phyloP scores from a whole-genome alignment of 331 rosid species.

The Acacia pycnantha region DNA sequence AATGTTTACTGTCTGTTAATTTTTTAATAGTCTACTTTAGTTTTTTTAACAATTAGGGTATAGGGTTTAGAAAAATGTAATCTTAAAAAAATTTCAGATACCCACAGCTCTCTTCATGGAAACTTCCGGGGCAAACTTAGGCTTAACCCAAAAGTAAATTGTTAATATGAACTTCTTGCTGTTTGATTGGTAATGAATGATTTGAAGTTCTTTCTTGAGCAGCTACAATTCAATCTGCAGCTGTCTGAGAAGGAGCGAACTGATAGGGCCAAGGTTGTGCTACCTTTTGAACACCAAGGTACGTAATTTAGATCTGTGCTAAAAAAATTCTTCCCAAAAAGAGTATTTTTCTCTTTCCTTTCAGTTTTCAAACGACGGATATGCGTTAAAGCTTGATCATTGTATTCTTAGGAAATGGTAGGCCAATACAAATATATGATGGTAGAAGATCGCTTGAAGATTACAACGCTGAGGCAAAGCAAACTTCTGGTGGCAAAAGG shows the following conservation, averaged over 20 bases:
- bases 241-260: conserved; percentile 84
- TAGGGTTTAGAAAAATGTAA: too few relatives aligned
- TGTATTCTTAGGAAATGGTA: conserved; percentile 64
- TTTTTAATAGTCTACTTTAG: too few relatives aligned
- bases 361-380: neutral
- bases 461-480: conserved; percentile 33
- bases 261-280: conserved; percentile 87
- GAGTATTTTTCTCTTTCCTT: neutral
- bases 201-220: conserved; percentile 24
- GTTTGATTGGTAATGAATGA: conserved; percentile 3
- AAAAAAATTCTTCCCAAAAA: neutral
- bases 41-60: too few relatives aligned
- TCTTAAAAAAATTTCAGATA: too few relatives aligned
- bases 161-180: conserved; percentile 11
- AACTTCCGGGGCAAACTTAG: neutral
- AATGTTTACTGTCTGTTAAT: too few relatives aligned
- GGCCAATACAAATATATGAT: conserved; percentile 76
- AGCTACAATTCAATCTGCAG: conserved; percentile 90
- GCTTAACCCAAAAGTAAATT: neutral
- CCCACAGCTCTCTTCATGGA: too few relatives aligned
- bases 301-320: conserved; percentile 13
- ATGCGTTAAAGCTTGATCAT: conserved; percentile 8
- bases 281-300: conserved; percentile 98
- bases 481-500: conserved; percentile 36
- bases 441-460: conserved; percentile 71